Base-by-base conservation (phyloP, 2,329 filamentous ascomycete species). In the Sclerotinia trifoliorum region DNA sequence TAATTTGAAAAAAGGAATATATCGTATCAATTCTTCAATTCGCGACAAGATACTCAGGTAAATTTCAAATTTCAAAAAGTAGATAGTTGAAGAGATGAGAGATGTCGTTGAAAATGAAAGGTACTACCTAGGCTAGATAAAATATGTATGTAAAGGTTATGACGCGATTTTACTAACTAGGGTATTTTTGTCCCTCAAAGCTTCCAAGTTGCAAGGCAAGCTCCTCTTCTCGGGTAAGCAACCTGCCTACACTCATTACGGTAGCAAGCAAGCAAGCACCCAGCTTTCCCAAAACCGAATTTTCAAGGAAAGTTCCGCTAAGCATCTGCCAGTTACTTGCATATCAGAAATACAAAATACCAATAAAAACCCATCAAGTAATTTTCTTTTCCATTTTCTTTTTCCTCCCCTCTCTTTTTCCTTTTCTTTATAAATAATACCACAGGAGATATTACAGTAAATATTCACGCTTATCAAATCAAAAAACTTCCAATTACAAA, bases 1-100 rank as follows among this genome's bases (percentile, higher is more conserved):
- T n/a, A 71, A 63, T 61, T 69, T 55, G 35, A 61, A 56, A 19
- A 44, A 64, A n/a, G n/a, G 42, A 71, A 71, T 42, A 42, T 67
- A 68, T 68, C 26, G 68, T 61, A 61, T 61, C 35, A 70, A 72
- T 66, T 73, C 70, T 71, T 70, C 70, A 51, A 48, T 73, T 75
- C 39, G 74, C 75, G 73, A 76, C 71, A 70, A 63, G 65, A 64
- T 19, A 44, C 10, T 24, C 58, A 68, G 39, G 42, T 17, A 57
- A 35, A 1, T 42, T 42, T 42, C 39, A 42, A 42, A 5, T 42
- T 42, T 13, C 1, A 17, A 42, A 15, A 42, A 42, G 39, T 15
- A 42, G 15, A 10, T 46, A 26, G 44, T 65, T 32, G 65, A 65
- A 65, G 70, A 61, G 68, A 66, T 70, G 70, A 65, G 70, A 61